Evolutionary conservation across 1,139 yeast species (phyloP), one percentile per base, ranked within the genome.

Genomic region (Suhomyces maxii): DNA sequence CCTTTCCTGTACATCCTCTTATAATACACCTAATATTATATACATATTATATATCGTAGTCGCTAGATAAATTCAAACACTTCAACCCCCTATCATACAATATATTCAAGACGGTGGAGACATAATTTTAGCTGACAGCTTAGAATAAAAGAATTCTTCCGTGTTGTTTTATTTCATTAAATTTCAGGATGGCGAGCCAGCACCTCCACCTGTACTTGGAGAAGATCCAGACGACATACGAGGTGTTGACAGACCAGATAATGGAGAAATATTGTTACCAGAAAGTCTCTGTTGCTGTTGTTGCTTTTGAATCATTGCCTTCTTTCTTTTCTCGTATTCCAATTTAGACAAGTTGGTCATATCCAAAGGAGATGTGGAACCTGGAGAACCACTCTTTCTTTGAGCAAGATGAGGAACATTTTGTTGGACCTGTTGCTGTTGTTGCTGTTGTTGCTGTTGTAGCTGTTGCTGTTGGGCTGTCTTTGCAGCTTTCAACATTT

Each of bases 401-500:
- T 37, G 53, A 10, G 44, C 44, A 23, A 45, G 47, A 35, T 48
- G 55, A 28, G 31, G n/a, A 5, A 28, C 31, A 11, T 28, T 28
- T 35, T 54, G 64, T 36, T 54, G 64, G 34, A 55, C 64, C 11
- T 56, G 58, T 18, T 54, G 59, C 12, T 55, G 63, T 43, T 60
- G 67, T 47, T 59, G 64, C 36, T 63, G 57, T 23, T 55, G 63
- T 43, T 60, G 67, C 47, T 59, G 64, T 36, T 63, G 57, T 23
- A 53, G 50, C 25, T 55, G 68, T 44, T 64, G 68, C 40, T 64
- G 71, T 44, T 67, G 71, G n/a, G 67, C 61, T 41, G 58, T 59
- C 50, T 67, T 65, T 6, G 66, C 65, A 7, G 71, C 70, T 48
- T 69, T 70, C 40, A 69, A 53, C 71, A 68, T 68, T 44, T 68